These are phyloP conservation scores for Isoetes engelmannii DNA, from an alignment of 83 land plant genomes.

Conservation along the genomic window DNA sequence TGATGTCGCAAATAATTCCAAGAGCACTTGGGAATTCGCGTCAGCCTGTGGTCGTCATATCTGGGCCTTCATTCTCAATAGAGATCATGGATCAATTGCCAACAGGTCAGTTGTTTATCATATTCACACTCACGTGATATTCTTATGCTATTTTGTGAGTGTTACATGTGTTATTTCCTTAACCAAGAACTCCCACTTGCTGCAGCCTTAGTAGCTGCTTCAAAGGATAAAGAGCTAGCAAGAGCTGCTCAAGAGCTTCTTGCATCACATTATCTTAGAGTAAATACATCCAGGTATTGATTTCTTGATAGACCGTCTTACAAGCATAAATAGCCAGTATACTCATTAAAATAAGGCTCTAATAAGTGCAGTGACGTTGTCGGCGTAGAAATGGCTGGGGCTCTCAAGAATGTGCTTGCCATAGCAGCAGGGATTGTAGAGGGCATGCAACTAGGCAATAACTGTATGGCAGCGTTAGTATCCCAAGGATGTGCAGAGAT, in stretches of 20 bases:
- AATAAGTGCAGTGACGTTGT: conserved; percentile 64
- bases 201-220: conserved; percentile 88
- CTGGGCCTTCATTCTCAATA: conserved; percentile 88
- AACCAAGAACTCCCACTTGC: neutral
- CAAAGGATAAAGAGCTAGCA: conserved; percentile 79
- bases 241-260: conserved; percentile 71
- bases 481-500: conserved; percentile 95
- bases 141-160: too few relatives aligned
- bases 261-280: conserved; percentile 71
- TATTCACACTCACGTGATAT: too few relatives aligned
- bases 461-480: conserved; percentile 94
- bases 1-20: conserved; percentile 92
- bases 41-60: conserved; percentile 73
- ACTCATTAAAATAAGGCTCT: neutral
- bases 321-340: neutral
- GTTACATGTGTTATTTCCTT: too few relatives aligned
- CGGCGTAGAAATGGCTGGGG: conserved; percentile 95
- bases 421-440: conserved; percentile 96
- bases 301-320: neutral
- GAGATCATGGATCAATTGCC: conserved; percentile 86
- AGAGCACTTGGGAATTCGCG: conserved; percentile 66
- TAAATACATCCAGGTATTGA: conserved; percentile 67
- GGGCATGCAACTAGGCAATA: conserved; percentile 88
- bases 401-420: conserved; percentile 92
- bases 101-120: conserved; percentile 21